phyloP scores from a whole-genome alignment of 2,329 filamentous ascomycete species.

The Fusarium buxicola region DNA sequence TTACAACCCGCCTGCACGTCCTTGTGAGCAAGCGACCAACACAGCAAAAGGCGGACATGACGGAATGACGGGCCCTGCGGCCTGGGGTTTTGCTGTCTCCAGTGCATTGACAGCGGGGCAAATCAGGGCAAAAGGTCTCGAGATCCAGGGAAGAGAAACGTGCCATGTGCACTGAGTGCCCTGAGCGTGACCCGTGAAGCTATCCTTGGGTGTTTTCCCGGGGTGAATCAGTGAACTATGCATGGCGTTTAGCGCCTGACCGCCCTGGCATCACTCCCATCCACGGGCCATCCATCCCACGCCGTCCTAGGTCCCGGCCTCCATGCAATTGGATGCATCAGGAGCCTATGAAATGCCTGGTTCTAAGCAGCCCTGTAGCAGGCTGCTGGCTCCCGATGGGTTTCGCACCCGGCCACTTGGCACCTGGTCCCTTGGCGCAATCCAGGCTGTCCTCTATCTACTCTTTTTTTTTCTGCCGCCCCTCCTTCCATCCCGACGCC shows the following conservation, averaged over 20 bases:
- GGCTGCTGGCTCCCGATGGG: constrained; percentile 33
- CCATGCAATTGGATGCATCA: constrained; percentile 19
- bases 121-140: not conserved
- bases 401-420: constrained; percentile 18
- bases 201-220: too few species aligned
- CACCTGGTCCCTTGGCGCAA: constrained; percentile 25
- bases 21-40: constrained; percentile 15
- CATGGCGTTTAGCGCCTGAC: constrained; percentile 17
- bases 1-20: constrained; percentile 21
- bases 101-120: constrained; percentile 7
- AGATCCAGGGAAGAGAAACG: not conserved
- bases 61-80: constrained; percentile 13
- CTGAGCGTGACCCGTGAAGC: constrained; percentile 5
- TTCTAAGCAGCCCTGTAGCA: not conserved
- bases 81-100: not conserved
- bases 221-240: not conserved
- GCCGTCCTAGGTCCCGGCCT: constrained; percentile 38
- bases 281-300: constrained; percentile 2
- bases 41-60: constrained; percentile 11
- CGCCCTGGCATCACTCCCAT: not conserved
- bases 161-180: not conserved
- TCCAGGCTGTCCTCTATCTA: constrained; percentile 10
- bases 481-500: constrained; percentile 20
- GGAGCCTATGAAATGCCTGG: constrained; percentile 33
- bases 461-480: constrained; percentile 11